Conservation (phyloP, 208 protist genomes). For the Leishmania mexicana region DNA sequence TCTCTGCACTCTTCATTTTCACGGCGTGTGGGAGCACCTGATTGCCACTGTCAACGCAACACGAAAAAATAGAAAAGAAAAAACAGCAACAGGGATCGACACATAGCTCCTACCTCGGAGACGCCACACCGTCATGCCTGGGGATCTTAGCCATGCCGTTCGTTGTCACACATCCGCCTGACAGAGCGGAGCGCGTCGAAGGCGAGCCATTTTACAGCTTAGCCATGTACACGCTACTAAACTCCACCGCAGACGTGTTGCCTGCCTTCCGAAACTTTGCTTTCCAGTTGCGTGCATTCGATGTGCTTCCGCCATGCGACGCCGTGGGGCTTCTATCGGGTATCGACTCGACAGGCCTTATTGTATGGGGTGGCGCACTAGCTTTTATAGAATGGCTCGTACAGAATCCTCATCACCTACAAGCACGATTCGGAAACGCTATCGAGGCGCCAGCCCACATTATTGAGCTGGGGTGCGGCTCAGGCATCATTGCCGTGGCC, state of each 20-base stretch:
- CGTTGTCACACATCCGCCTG: slow-evolving; percentile 22
- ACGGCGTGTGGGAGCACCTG: background rate
- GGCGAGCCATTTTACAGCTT: slow-evolving; percentile 44
- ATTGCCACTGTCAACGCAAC: background rate
- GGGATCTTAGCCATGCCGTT: slow-evolving; percentile 33
- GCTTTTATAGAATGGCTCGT: slow-evolving; percentile 44
- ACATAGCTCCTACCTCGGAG: background rate
- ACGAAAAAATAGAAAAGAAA: background rate
- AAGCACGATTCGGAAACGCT: background rate
- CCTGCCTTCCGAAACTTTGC: slow-evolving; percentile 10
- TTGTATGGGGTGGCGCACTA: slow-evolving; percentile 42
- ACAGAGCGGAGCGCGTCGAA: slow-evolving; percentile 33
- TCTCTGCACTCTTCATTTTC: no score
- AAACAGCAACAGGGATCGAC: background rate
- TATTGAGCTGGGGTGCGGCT: slow-evolving; percentile 45
- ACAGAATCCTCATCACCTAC: background rate
- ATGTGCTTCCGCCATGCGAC: slow-evolving; percentile 36
- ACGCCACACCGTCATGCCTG: background rate
- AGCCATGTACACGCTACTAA: slow-evolving; percentile 13
- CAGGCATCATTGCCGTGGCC: slow-evolving; percentile 31
- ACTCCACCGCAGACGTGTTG: background rate
- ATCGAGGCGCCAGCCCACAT: background rate
- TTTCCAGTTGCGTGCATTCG: slow-evolving; percentile 38
- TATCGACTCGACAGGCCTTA: slow-evolving; percentile 41
- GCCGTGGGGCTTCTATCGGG: slow-evolving; percentile 38